Evolutionary conservation across 805 yeast genomes (phyloP), one percentile per base, ranked within the genome.

Genomic region (Schizosaccharomyces octosporus): DNA sequence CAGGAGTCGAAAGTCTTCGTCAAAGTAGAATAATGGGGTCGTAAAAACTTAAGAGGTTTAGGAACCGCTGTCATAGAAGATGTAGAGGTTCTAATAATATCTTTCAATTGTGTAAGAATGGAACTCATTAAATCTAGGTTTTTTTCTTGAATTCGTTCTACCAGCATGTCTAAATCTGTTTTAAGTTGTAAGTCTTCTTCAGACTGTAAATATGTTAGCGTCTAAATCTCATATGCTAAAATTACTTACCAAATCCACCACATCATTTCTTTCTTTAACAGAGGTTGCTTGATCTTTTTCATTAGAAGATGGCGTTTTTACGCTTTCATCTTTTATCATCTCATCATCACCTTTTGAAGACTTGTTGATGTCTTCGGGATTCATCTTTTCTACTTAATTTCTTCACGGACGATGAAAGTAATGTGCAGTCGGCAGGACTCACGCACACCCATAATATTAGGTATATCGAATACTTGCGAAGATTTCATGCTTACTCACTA

Each of bases 51-150:
- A 73, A 93, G 79, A 4, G 99, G 99, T 72, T 93, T 93, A 48
- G 99, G 99, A 61, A 93, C 98, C 2, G 99, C 99, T 1, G 98
- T 93, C 97, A 93, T 93, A 7, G 97, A 89, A 48, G 96, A 86
- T 2, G 99, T 93, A 13, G 97, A 85, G 62, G 93, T 94, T 66
- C 87, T 81, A 67, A 93, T 89, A 67, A 81, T 81, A 59, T 77
- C 79, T 69, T 87, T 88, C 71, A 93, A 78, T 61, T 82, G 76
- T 54, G 77, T 76, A 66, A 93, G 76, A n/a, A 87, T 78, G 13
- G 80, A 73, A 43, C 73, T 72, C 69, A 86, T 85, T 24, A 80
- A 73, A 21, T 73, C 70, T 6, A 67, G 59, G 59, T 75, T 68
- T 27, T 70, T 61, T 64, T 75, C 77, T 66, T 67, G 57, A 29